Base-by-base conservation (phyloP, 2,329 filamentous ascomycete species). In the Neoarthrinium moseri region DNA sequence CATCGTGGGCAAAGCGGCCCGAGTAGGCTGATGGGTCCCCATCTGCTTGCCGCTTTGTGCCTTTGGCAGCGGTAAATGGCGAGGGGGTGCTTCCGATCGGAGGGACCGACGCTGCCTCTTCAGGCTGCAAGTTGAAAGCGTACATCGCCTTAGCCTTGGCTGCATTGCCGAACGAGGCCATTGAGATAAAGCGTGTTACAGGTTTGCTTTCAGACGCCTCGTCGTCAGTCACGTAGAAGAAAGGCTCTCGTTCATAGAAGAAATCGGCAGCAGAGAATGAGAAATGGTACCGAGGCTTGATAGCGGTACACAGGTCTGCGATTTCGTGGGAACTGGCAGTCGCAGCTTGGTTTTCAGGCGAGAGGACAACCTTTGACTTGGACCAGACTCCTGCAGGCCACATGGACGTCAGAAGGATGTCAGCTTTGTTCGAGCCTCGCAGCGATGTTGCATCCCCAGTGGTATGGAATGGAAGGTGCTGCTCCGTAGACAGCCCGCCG, bases 281-380 rank as follows among this genome's bases (percentile, higher is more conserved):
- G 59, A 97, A 84, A 65, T 97, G 91, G 61, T 99, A 99, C 22
- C 89, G 84, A n/a, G 94, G 94, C 63, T 91, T 94, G 17, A 99
- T 68, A 1, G 81, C 70, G 3, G 84, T 76, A 58, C 87, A 92
- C 10, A 99, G 75, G 49, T 95, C 87, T 5, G 91, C 83, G 33
- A 97, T 73, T 45, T 84, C 81, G 43, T 83, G 77, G n/a, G 81
- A 80, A 46, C 78, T 75, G 18, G 71, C 56, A 1, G 83, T 72
- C 4, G 75, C 66, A 2, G 68, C 65, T n/a, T 72, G 64, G 4
- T 74, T 72, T 10, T 80, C 77, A 4, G 79, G 72, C 5, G 74
- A 63, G n/a, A 86, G 65, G 3, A 74, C 58, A 3, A 83, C 75
- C 35, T 81, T 84, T 3, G 91, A 91, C 5, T 86, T 82, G 2